Evolutionary conservation across 176 grass and related monocot genomes (phyloP).

Genomic region (Aegilops tauschii): DNA sequence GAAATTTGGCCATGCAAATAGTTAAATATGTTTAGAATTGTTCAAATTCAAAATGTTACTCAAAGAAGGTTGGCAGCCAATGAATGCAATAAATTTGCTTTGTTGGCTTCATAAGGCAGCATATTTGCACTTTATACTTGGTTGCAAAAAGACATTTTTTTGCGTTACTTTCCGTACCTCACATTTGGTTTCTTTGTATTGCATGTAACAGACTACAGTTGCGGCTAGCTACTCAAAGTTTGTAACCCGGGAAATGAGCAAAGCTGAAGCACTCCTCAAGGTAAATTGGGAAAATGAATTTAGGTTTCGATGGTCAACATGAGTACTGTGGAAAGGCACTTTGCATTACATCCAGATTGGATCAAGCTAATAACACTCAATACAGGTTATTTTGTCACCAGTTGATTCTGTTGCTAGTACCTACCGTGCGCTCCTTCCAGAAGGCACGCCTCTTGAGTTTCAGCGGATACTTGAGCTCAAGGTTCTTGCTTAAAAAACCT

Average conservation of each 20-base stretch:
- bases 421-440: slow-evolving; percentile 79
- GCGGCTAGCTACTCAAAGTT: slow-evolving; percentile 92
- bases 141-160: background rate
- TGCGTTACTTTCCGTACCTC: slow-evolving; percentile 8
- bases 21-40: background rate
- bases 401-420: slow-evolving; percentile 97
- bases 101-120: background rate
- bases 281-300: slow-evolving; percentile 30
- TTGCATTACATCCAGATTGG: background rate
- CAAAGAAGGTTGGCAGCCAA: background rate
- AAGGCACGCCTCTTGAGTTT: slow-evolving; percentile 88
- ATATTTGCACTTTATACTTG: background rate
- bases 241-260: slow-evolving; percentile 98
- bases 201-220: slow-evolving; percentile 55
- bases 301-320: background rate
- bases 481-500: slow-evolving; percentile 43
- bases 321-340: background rate
- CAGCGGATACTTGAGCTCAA: slow-evolving; percentile 98
- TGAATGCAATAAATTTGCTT: slow-evolving; percentile 10
- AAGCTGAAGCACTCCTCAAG: slow-evolving; percentile 99
- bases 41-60: slow-evolving; percentile 11
- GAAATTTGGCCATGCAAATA: slow-evolving; percentile 5
- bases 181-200: slow-evolving; percentile 27
- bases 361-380: slow-evolving; percentile 23
- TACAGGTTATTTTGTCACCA: slow-evolving; percentile 97